Evolutionary conservation across 805 yeast genomes (phyloP).

Genomic region (Candida glaebosa): DNA sequence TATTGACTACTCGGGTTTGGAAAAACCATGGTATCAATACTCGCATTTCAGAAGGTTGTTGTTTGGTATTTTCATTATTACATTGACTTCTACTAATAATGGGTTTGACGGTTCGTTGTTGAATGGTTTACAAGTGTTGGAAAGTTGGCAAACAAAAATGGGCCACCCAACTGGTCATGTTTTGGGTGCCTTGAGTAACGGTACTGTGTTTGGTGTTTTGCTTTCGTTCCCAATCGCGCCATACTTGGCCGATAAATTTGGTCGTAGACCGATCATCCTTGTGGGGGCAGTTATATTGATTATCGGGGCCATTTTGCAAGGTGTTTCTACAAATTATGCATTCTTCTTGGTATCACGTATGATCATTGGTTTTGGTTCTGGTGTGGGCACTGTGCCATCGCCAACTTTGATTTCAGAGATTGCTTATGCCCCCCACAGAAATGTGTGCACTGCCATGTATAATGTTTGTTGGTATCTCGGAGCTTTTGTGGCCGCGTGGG

Average conservation of each 20-base stretch:
- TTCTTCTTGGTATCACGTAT: constrained; percentile 46
- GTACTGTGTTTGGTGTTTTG: constrained; percentile 40
- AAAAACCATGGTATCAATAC: constrained; percentile 29
- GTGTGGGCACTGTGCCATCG: constrained; percentile 39
- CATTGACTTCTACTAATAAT: constrained; percentile 45
- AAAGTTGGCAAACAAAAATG: constrained; percentile 38
- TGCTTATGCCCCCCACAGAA: constrained; percentile 46
- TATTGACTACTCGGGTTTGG: constrained; percentile 14
- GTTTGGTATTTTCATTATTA: constrained; percentile 34
- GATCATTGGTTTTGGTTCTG: constrained; percentile 45
- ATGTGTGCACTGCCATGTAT: constrained; percentile 40
- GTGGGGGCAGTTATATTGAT: constrained; percentile 23
- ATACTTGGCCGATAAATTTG: constrained; percentile 31
- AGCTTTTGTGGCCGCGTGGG: constrained; percentile 52
- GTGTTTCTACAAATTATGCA: constrained; percentile 30
- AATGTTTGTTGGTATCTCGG: constrained; percentile 54
- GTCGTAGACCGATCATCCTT: constrained; percentile 32
- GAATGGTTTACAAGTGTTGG: constrained; percentile 48
- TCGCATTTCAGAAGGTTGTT: constrained; percentile 38
- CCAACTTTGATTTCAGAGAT: constrained; percentile 52
- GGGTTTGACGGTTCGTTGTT: constrained; percentile 50
- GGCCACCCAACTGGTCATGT: constrained; percentile 35
- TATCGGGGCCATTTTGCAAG: constrained; percentile 37
- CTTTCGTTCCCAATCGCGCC: constrained; percentile 26
- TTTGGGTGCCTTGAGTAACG: constrained; percentile 41